Conservation (phyloP, 495 filamentous ascomycete species). For the Geoglossum glabrum region DNA sequence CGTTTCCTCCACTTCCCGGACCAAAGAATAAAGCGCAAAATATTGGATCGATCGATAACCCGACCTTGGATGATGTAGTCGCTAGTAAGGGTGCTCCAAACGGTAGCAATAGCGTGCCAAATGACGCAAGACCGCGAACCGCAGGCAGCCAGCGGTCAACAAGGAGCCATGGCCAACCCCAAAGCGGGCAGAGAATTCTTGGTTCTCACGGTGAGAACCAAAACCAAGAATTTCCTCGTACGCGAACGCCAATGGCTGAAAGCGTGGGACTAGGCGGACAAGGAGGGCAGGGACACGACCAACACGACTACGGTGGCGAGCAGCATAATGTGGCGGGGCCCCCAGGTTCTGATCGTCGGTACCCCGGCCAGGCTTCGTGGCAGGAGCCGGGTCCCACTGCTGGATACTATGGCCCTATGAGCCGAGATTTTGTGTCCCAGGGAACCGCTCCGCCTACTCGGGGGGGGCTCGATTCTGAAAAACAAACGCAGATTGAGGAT, state of each 20-base stretch:
- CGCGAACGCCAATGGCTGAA: neutral
- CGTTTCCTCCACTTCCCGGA: neutral
- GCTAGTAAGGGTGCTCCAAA: neutral
- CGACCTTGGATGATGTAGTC: neutral
- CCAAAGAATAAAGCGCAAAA: neutral
- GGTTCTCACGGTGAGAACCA: neutral
- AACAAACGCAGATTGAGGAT: neutral
- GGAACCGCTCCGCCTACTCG: neutral
- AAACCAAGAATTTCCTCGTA: neutral
- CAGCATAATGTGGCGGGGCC: neutral
- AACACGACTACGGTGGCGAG: neutral
- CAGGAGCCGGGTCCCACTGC: neutral
- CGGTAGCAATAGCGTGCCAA: neutral
- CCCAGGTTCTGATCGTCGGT: neutral
- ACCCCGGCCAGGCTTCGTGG: neutral
- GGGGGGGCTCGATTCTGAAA: neutral
- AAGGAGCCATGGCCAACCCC: neutral
- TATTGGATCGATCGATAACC: neutral
- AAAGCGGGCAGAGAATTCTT: neutral
- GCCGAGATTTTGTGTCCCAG: neutral
- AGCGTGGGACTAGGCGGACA: neutral
- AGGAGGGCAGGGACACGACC: neutral
- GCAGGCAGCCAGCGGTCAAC: neutral
- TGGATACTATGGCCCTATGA: constrained; percentile 1
- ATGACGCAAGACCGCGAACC: neutral